Evolutionary conservation across 1,284 basidiomycete species (phyloP).

Genomic region (Rhodotorula sp.): DNA sequence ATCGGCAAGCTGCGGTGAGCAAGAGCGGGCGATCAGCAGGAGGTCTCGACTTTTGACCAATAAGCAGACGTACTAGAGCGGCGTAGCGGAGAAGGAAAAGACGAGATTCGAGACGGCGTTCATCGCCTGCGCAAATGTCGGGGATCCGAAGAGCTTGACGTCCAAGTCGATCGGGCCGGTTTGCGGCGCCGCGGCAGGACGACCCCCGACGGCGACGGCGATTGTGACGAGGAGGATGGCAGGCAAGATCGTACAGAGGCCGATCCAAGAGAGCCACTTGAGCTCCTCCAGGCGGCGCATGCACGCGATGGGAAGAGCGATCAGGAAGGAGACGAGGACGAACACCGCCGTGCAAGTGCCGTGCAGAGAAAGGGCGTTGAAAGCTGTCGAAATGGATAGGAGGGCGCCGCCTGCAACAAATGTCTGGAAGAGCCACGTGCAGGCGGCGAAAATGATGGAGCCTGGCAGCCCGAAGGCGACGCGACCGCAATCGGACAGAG

Average conservation of each 20-base stretch:
- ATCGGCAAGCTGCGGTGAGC: constrained; percentile 37
- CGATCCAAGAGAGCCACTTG: constrained; percentile 49
- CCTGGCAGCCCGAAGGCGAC: constrained; percentile 16
- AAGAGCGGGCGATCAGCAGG: too few relatives aligned
- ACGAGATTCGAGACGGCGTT: constrained; percentile 20
- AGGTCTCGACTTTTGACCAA: too few relatives aligned
- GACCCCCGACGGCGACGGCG: constrained; percentile 57
- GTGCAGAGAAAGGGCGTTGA: constrained; percentile 50
- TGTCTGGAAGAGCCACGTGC: constrained; percentile 13
- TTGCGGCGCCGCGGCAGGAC: constrained; percentile 53
- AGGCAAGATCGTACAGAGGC: constrained; percentile 31
- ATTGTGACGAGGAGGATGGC: constrained; percentile 40
- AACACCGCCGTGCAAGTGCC: constrained; percentile 40
- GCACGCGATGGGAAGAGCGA: constrained; percentile 46
- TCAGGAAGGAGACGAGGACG: constrained; percentile 24
- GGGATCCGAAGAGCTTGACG: constrained; percentile 19
- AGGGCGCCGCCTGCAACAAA: too few relatives aligned
- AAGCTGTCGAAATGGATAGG: constrained; percentile 49
- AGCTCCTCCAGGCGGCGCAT: constrained; percentile 50
- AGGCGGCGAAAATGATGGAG: constrained; percentile 21
- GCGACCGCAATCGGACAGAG: constrained; percentile 18
- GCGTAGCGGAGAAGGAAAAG: constrained; percentile 35
- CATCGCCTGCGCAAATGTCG: constrained; percentile 31
- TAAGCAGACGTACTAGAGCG: constrained; percentile 16
- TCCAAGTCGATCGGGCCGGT: constrained; percentile 50